These are phyloP conservation scores for Teratosphaeriaceae sp. DNA, from an alignment of 2,329 filamentous ascomycete species.

Conservation along the genomic window DNA sequence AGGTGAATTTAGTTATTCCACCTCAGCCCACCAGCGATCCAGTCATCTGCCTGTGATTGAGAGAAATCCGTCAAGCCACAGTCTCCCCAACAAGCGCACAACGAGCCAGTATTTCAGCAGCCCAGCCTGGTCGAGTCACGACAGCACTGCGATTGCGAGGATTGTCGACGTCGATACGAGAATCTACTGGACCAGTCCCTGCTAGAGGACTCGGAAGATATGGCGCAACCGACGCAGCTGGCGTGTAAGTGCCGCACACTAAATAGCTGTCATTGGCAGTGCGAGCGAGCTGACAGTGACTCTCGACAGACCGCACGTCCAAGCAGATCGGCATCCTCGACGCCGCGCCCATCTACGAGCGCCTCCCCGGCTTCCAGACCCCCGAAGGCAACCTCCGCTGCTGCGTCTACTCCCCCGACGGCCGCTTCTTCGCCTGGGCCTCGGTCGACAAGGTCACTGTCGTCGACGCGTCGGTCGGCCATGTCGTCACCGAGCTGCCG, in stretches of 20 bases:
- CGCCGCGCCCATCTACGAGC: conserved; percentile 79
- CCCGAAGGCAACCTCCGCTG: conserved; percentile 93
- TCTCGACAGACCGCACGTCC: conserved; percentile 68
- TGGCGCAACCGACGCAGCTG: conserved; percentile 91
- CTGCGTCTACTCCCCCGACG: conserved; percentile 91
- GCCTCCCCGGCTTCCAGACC: conserved; percentile 71
- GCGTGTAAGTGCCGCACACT: conserved; percentile 53
- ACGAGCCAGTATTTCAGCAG: conserved; percentile 4
- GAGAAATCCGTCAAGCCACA: conserved; percentile 4
- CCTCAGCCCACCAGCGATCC: conserved; percentile 22
- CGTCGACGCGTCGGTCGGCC: conserved; percentile 71
- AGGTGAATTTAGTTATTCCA: conserved; percentile 31
- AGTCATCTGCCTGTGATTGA: conserved; percentile 18
- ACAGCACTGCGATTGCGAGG: not conserved
- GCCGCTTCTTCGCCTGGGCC: conserved; percentile 93
- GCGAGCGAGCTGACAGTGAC: conserved; percentile 3
- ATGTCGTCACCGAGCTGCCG: conserved; percentile 66
- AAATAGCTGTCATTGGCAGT: no score
- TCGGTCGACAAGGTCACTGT: conserved; percentile 80
- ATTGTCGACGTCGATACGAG: no score
- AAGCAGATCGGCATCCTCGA: conserved; percentile 94
- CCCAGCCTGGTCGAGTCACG: not conserved
- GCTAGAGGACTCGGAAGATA: conserved; percentile 63
- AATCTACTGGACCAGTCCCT: no score
- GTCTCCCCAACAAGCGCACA: conserved; percentile 5